Conservation (phyloP, 1,284 basidiomycete species). For the Tylopilus sp. region DNA sequence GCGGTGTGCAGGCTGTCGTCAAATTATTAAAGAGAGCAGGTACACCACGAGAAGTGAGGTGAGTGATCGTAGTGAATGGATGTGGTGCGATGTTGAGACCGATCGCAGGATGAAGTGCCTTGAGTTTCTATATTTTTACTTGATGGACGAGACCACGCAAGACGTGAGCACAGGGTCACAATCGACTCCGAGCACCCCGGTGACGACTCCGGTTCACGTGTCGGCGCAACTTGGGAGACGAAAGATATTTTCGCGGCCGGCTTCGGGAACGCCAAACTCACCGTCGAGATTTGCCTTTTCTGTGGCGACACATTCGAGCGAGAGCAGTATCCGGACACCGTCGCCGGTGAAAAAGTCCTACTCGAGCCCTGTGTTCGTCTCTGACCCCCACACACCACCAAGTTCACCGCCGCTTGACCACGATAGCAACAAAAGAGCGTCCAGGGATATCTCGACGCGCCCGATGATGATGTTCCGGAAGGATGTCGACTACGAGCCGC, state of each 20-base stretch:
- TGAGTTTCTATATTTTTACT: slow-evolving; percentile 88
- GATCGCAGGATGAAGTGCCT: slow-evolving; percentile 83
- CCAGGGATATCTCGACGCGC: slow-evolving; percentile 28
- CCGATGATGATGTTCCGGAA: slow-evolving; percentile 58
- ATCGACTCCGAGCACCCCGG: slow-evolving; percentile 27
- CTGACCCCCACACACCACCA: slow-evolving; percentile 29
- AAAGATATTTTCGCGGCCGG: slow-evolving; percentile 27
- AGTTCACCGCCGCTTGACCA: slow-evolving; percentile 33
- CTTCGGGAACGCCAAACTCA: slow-evolving; percentile 23
- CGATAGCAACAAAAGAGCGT: slow-evolving; percentile 12
- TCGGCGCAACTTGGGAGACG: slow-evolving; percentile 21
- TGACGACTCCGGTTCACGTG: slow-evolving; percentile 35
- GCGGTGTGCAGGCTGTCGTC: slow-evolving; percentile 75
- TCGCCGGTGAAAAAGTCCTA: slow-evolving; percentile 35
- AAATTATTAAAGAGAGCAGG: slow-evolving; percentile 77
- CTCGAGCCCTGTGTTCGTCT: slow-evolving; percentile 16
- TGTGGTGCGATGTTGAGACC: neutral
- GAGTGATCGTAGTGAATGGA: slow-evolving; percentile 24
- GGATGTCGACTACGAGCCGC: slow-evolving; percentile 66
- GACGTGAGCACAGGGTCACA: slow-evolving; percentile 9
- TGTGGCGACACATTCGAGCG: slow-evolving; percentile 38
- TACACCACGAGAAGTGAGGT: slow-evolving; percentile 81
- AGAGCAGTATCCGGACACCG: slow-evolving; percentile 15
- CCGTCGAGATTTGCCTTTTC: slow-evolving; percentile 42
- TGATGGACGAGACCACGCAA: slow-evolving; percentile 67